Conservation (phyloP, 2,329 filamentous ascomycete genomes). For the Sclerotiophoma versabilis region DNA sequence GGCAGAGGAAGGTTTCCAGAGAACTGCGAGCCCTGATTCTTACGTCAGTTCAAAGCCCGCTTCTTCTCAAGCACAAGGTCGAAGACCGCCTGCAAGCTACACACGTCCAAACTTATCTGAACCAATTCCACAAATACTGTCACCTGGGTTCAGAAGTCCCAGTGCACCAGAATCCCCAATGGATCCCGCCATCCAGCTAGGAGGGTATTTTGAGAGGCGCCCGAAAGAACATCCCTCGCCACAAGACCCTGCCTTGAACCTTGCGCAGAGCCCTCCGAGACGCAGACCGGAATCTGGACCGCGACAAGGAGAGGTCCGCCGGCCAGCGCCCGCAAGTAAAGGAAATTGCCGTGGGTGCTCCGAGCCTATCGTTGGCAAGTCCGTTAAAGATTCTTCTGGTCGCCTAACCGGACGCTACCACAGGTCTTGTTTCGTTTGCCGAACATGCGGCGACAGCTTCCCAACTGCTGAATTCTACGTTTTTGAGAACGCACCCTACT, state of each 20-base stretch:
- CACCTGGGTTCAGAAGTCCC: conserved; percentile 27
- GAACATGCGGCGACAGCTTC: conserved; percentile 81
- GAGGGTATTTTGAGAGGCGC: conserved; percentile 32
- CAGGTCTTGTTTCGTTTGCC: conserved; percentile 92
- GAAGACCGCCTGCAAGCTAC: conserved; percentile 29
- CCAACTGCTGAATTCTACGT: conserved; percentile 92
- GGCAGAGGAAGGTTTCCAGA: conserved; percentile 33
- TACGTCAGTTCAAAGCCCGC: conserved; percentile 29
- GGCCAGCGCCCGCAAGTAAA: conserved; percentile 58
- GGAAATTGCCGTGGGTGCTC: conserved; percentile 86
- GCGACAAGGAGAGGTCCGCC: conserved; percentile 29
- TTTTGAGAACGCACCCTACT: conserved; percentile 84
- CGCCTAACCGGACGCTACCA: conserved; percentile 92
- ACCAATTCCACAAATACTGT: conserved; percentile 29
- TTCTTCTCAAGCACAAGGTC: conserved; percentile 19
- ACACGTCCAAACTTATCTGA: conserved; percentile 31
- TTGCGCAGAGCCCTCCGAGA: conserved; percentile 23
- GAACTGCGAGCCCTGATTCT: conserved; percentile 41
- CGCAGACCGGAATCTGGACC: conserved; percentile 21
- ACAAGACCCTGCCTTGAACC: conserved; percentile 25
- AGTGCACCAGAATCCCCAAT: conserved; percentile 48
- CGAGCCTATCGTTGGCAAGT: conserved; percentile 83
- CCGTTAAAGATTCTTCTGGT: conserved; percentile 90
- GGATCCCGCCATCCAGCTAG: conserved; percentile 50
- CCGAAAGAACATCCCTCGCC: conserved; percentile 18